Conservation (phyloP, 1,284 basidiomycete genomes). For the Xerocomus nothofagi region DNA sequence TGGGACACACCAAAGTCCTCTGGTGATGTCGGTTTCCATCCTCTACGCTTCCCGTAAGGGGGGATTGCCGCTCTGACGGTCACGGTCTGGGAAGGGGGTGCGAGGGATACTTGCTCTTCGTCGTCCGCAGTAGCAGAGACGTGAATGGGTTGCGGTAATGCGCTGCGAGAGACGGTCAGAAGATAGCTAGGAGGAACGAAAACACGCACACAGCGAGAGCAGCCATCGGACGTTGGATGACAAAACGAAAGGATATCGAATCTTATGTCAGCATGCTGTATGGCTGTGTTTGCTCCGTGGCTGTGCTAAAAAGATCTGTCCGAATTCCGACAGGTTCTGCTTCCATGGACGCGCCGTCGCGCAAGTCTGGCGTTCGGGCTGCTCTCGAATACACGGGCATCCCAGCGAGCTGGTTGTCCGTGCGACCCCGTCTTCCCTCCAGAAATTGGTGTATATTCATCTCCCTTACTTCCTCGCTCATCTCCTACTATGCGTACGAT, state of each 20-base stretch:
- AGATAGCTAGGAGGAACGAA: background rate
- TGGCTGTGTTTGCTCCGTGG: constrained; percentile 28
- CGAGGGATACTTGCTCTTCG: constrained; percentile 48
- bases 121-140: constrained; percentile 53
- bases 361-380: constrained; percentile 48
- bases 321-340: constrained; percentile 23
- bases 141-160: constrained; percentile 69
- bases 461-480: constrained; percentile 66
- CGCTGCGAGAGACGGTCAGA: constrained; percentile 36
- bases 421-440: constrained; percentile 80
- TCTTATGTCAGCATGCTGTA: constrained; percentile 23
- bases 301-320: constrained; percentile 24
- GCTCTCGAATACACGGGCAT: constrained; percentile 68
- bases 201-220: constrained; percentile 59
- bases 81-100: constrained; percentile 46
- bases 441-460: constrained; percentile 95
- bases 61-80: constrained; percentile 61
- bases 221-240: constrained; percentile 45
- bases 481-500: constrained; percentile 85
- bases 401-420: constrained; percentile 70
- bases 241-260: constrained; percentile 5
- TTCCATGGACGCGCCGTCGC: constrained; percentile 13
- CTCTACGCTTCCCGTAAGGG: constrained; percentile 80
- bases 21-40: constrained; percentile 83
- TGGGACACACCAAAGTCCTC: constrained; percentile 79